These are phyloP conservation scores for Mycosphaerella arachidis DNA, from an alignment of 2,329 filamentous ascomycete genomes.

Conservation along the genomic window DNA sequence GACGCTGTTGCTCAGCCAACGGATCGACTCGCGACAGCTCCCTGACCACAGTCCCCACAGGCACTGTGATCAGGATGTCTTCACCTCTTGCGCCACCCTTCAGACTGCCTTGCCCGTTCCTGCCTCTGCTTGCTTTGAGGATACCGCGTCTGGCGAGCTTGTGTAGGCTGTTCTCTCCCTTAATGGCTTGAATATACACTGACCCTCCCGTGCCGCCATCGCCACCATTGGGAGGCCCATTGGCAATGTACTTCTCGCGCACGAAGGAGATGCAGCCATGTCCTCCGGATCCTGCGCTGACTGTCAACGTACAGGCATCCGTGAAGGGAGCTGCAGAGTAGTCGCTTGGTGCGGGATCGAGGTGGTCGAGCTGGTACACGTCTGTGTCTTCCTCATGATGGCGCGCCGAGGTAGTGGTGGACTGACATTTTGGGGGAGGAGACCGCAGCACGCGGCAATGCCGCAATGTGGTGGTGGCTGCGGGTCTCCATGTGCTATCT, in stretches of 20 bases:
- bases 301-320: constrained; percentile 73
- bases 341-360: constrained; percentile 79
- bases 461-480: constrained; percentile 3
- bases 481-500: constrained; percentile 17
- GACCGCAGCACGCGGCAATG: constrained; percentile 15
- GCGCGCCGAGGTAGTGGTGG: not conserved
- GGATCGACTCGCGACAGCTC: constrained; percentile 79
- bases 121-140: constrained; percentile 69
- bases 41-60: constrained; percentile 83
- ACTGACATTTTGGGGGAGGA: not conserved
- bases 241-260: constrained; percentile 80
- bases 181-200: constrained; percentile 88
- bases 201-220: constrained; percentile 90
- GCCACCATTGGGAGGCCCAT: constrained; percentile 90
- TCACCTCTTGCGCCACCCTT: constrained; percentile 75
- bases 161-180: constrained; percentile 86
- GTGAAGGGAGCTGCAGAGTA: constrained; percentile 80
- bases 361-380: constrained; percentile 42
- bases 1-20: constrained; percentile 59
- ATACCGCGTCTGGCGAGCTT: constrained; percentile 77
- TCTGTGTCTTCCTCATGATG: constrained; percentile 8
- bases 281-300: constrained; percentile 77
- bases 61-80: constrained; percentile 83
- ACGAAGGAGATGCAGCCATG: constrained; percentile 93
- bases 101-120: constrained; percentile 69